Evolutionary conservation across 768 basidiomycete species (phyloP).

Genomic region (Kwoniella sp.): DNA sequence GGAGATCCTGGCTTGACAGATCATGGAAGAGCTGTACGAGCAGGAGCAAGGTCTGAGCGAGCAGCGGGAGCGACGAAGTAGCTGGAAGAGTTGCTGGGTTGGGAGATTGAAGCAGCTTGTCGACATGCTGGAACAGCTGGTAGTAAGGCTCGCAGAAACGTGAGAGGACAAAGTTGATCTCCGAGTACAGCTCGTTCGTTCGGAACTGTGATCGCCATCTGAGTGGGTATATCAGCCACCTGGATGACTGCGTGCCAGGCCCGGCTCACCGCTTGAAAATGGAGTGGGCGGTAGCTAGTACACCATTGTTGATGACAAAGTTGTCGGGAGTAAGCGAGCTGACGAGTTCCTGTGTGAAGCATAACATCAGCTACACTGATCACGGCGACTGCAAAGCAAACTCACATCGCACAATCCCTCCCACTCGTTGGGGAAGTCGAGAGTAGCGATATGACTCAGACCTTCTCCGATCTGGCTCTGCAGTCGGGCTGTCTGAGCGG

Average conservation of each 20-base stretch:
- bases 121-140: slow-evolving; percentile 63
- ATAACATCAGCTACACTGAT: not conserved
- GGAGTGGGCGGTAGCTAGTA: slow-evolving; percentile 90
- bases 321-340: slow-evolving; percentile 71
- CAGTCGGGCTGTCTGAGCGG: slow-evolving; percentile 54
- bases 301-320: slow-evolving; percentile 79
- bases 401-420: slow-evolving; percentile 81
- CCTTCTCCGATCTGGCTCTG: slow-evolving; percentile 84
- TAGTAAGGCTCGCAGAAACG: slow-evolving; percentile 82
- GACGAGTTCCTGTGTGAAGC: slow-evolving; percentile 70
- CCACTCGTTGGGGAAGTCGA: slow-evolving; percentile 90
- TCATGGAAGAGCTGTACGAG: slow-evolving; percentile 87
- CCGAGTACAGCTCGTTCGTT: slow-evolving; percentile 76
- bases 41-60: slow-evolving; percentile 72
- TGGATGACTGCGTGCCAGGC: not conserved
- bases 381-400: slow-evolving; percentile 17
- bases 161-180: slow-evolving; percentile 83
- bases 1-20: slow-evolving; percentile 89
- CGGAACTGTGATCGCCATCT: slow-evolving; percentile 89
- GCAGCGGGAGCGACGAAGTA: slow-evolving; percentile 47
- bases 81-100: slow-evolving; percentile 44
- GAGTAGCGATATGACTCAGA: slow-evolving; percentile 81
- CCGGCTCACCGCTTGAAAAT: slow-evolving; percentile 63
- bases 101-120: slow-evolving; percentile 51
- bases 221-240: slow-evolving; percentile 1